These are phyloP conservation scores for Quillaja saponaria DNA, from an alignment of 306 rosid genomes.

Conservation along the genomic window DNA sequence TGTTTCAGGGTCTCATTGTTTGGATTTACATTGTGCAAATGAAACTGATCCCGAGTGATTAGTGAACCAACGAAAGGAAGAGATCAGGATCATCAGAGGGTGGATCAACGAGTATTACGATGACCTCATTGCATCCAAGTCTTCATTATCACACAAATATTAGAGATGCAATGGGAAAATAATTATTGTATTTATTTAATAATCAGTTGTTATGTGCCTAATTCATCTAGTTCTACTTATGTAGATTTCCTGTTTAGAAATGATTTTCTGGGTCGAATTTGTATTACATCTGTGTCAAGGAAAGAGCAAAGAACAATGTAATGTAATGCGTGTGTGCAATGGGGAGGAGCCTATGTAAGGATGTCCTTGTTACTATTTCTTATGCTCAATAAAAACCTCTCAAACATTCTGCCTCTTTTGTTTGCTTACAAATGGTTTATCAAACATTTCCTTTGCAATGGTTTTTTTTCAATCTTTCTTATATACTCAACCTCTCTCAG, in stretches of 20 bases:
- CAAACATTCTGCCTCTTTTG: constrained; percentile 5
- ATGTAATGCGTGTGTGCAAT: too few species aligned
- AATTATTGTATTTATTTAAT: too few species aligned
- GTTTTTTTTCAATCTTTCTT: constrained; percentile 31
- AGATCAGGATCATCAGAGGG: constrained; percentile 27
- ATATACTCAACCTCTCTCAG: constrained; percentile 28
- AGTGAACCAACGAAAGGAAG: constrained; percentile 29
- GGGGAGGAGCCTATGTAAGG: constrained; percentile 23
- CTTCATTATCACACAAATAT: too few species aligned
- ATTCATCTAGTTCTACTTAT: too few species aligned
- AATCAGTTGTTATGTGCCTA: too few species aligned
- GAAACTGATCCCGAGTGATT: constrained; percentile 38
- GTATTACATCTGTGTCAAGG: too few species aligned
- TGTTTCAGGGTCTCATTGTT: constrained; percentile 44
- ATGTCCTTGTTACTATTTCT: background rate
- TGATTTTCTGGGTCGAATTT: too few species aligned
- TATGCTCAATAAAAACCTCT: constrained; percentile 5
- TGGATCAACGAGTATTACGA: constrained; percentile 35
- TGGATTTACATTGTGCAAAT: constrained; percentile 27
- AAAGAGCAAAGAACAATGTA: too few species aligned
- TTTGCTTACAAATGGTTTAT: constrained; percentile 13
- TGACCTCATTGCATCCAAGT: constrained; percentile 23
- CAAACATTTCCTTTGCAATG: constrained; percentile 19
- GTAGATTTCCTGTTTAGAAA: too few species aligned
- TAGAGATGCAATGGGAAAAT: too few species aligned